phyloP scores from a whole-genome alignment of 192 early-diverging fungal species.

The Geranomyces michiganensis region DNA sequence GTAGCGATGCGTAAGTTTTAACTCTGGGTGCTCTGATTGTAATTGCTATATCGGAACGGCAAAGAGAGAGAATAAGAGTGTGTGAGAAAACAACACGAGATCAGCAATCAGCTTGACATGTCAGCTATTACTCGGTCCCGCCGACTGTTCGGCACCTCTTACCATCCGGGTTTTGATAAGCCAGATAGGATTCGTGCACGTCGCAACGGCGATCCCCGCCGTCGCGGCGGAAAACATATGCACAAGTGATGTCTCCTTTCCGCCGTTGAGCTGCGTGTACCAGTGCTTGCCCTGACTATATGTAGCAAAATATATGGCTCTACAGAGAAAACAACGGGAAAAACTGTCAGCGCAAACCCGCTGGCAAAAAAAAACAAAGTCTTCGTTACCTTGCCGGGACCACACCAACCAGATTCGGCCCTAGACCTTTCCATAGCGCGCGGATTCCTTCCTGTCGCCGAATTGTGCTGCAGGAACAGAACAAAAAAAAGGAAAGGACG shows the following conservation, averaged over 20 bases:
- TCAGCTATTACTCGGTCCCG: background rate
- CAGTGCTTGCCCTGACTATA: constrained; percentile 89
- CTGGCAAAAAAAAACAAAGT: background rate
- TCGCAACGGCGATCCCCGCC: constrained; percentile 77
- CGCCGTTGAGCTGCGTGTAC: constrained; percentile 72
- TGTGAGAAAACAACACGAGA: too few relatives aligned
- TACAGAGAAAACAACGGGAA: constrained; percentile 18
- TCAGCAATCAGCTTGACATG: too few relatives aligned
- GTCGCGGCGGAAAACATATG: constrained; percentile 78
- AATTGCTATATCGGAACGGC: constrained; percentile 60
- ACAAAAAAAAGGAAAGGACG: background rate
- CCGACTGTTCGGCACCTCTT: background rate
- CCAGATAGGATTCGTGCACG: constrained; percentile 96
- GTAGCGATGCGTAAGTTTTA: constrained; percentile 50
- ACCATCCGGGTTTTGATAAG: constrained; percentile 92
- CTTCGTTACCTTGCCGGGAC: constrained; percentile 93
- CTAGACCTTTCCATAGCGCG: constrained; percentile 93
- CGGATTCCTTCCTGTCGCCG: constrained; percentile 75
- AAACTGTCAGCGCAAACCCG: background rate
- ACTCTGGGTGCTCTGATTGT: constrained; percentile 51
- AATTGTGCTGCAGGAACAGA: constrained; percentile 52
- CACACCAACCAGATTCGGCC: constrained; percentile 90
- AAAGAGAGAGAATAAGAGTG: too few relatives aligned
- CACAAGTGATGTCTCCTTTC: constrained; percentile 75
- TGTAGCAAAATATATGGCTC: constrained; percentile 90